These are phyloP conservation scores for Candida succiphila DNA, from an alignment of 805 yeast species.

Conservation along the genomic window DNA sequence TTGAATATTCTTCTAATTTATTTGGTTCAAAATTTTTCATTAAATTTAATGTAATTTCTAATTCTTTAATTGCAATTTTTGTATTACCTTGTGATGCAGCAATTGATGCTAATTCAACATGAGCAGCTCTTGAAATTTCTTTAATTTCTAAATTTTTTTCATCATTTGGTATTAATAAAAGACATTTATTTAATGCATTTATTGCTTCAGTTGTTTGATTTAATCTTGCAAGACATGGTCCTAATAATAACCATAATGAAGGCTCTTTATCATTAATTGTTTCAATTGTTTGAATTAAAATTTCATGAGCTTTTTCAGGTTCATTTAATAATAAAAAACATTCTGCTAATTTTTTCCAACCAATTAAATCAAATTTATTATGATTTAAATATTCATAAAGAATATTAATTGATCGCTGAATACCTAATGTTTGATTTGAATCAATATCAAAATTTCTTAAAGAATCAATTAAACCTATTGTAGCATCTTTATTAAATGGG, in stretches of 20 bases:
- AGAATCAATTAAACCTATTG: constrained; percentile 32
- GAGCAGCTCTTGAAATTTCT: constrained; percentile 41
- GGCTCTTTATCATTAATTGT: constrained; percentile 21
- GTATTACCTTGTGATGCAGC: constrained; percentile 40
- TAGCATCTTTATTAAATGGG: constrained; percentile 28
- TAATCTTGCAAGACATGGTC: constrained; percentile 35
- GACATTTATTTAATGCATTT: constrained; percentile 33
- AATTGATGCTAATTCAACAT: constrained; percentile 47
- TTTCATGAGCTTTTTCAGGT: constrained; percentile 39
- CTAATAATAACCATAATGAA: constrained; percentile 35
- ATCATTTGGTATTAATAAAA: constrained; percentile 29
- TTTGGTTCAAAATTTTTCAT: constrained; percentile 39
- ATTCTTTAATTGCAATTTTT: constrained; percentile 38
- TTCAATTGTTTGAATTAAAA: constrained; percentile 12
- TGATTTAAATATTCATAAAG: constrained; percentile 28
- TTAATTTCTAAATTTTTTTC: constrained; percentile 13
- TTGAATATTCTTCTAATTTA: constrained; percentile 34
- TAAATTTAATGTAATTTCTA: constrained; percentile 37
- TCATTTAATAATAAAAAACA: constrained; percentile 37
- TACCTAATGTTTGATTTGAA: constrained; percentile 28
- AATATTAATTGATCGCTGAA: constrained; percentile 29
- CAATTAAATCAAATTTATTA: constrained; percentile 24
- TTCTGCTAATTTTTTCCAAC: constrained; percentile 43
- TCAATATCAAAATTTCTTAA: constrained; percentile 29
- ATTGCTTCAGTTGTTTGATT: constrained; percentile 36